These are phyloP conservation scores for Starmerella vaccinii DNA, from an alignment of 805 yeast species.

Conservation along the genomic window DNA sequence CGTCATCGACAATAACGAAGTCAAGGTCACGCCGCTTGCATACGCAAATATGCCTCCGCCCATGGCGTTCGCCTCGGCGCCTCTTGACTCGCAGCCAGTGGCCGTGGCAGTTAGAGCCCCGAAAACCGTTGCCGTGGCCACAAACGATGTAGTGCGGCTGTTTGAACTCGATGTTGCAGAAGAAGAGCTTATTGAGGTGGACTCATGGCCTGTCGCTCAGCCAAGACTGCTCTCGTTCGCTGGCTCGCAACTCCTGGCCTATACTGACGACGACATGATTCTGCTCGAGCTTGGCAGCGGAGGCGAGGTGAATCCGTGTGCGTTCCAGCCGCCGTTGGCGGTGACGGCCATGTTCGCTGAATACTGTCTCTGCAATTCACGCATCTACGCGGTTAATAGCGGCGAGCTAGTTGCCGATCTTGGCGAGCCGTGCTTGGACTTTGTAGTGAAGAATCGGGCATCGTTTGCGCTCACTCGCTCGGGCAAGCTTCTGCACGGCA, in stretches of 20 bases:
- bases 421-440: slow-evolving; percentile 56
- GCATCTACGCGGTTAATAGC: not conserved
- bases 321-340: slow-evolving; percentile 1
- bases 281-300: not conserved
- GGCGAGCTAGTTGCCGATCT: slow-evolving; percentile 33
- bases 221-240: not conserved
- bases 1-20: slow-evolving; percentile 66
- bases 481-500: slow-evolving; percentile 50
- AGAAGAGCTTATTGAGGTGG: not conserved
- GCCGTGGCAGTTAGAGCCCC: slow-evolving; percentile 61
- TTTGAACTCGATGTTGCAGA: slow-evolving; percentile 6
- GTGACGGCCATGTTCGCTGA: slow-evolving; percentile 11
- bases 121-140: slow-evolving; percentile 47
- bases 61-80: slow-evolving; percentile 60
- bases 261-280: not conserved
- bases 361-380: slow-evolving; percentile 8
- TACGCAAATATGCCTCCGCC: slow-evolving; percentile 95
- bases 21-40: slow-evolving; percentile 70
- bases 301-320: not conserved
- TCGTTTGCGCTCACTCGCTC: slow-evolving; percentile 66
- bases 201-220: not conserved
- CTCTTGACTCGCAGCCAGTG: slow-evolving; percentile 46
- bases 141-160: not conserved
- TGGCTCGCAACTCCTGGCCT: not conserved
- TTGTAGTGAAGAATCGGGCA: slow-evolving; percentile 16